Conservation (phyloP, 169 alveolate genomes). For the Plasmodium sp. region DNA sequence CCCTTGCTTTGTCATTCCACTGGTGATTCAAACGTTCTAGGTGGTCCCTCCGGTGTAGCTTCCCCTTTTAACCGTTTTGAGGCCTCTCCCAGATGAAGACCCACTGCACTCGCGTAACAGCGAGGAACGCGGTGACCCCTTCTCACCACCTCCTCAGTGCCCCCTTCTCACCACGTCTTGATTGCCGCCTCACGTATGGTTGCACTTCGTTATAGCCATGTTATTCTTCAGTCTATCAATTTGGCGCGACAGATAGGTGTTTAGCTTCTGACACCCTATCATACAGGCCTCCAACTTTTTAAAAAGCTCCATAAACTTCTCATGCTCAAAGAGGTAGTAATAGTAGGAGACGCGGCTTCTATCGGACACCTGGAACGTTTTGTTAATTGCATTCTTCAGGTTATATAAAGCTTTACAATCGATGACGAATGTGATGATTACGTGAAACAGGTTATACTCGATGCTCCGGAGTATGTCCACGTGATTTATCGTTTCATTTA, state of each 20-base stretch:
- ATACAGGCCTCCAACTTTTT: constrained; percentile 28
- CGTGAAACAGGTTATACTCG: neutral
- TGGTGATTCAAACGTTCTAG: neutral
- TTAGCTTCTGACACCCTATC: constrained; percentile 13
- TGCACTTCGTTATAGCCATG: neutral
- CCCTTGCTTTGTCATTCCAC: neutral
- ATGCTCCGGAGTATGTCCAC: constrained; percentile 13
- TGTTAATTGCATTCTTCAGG: constrained; percentile 9
- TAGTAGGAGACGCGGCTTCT: neutral
- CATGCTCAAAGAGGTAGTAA: constrained; percentile 37
- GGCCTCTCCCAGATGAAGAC: neutral
- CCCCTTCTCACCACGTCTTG: neutral
- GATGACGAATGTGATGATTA: constrained; percentile 28
- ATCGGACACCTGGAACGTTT: neutral
- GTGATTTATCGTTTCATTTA: constrained; percentile 30
- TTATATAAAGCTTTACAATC: constrained; percentile 43
- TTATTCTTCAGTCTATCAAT: constrained; percentile 11
- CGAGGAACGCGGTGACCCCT: neutral
- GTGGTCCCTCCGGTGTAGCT: neutral
- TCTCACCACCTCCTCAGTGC: neutral
- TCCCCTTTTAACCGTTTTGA: neutral
- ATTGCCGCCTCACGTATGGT: neutral
- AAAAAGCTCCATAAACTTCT: constrained; percentile 22
- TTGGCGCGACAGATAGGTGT: constrained; percentile 10
- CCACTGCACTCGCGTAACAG: neutral